Conservation (phyloP, 176 grass and related monocot species). For the Lolium multiflorum region DNA sequence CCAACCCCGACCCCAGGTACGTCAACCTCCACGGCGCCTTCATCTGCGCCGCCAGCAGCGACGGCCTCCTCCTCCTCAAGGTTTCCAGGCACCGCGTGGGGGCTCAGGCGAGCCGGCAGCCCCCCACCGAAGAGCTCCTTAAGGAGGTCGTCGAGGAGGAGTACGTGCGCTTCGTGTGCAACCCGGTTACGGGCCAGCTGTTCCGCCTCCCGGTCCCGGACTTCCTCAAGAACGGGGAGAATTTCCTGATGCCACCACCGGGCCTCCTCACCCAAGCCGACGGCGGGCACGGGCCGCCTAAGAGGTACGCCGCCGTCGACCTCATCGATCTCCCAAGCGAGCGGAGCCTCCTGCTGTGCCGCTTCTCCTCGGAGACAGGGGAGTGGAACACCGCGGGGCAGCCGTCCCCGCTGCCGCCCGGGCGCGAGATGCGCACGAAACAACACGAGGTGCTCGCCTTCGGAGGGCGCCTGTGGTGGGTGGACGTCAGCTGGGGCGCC, state of each 20-base stretch:
- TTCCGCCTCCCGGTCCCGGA: conserved; percentile 17
- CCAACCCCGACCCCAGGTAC: not conserved
- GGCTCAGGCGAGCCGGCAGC: not conserved
- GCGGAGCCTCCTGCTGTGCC: not conserved
- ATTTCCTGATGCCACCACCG: not conserved
- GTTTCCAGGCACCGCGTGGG: not conserved
- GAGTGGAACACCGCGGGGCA: not conserved
- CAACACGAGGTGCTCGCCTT: conserved; percentile 5
- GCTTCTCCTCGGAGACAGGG: not conserved
- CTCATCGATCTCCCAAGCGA: not conserved
- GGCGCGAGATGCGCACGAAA: not conserved
- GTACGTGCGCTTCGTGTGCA: not conserved
- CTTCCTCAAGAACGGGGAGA: not conserved
- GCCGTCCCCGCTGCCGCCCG: not conserved
- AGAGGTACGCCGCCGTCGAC: not conserved
- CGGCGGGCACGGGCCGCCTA: not conserved
- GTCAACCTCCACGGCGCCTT: not conserved
- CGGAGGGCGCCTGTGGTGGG: conserved; percentile 26
- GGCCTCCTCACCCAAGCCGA: not conserved
- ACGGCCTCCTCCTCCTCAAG: conserved; percentile 1
- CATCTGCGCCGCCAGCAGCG: not conserved
- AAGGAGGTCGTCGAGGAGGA: not conserved
- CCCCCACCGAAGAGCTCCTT: not conserved
- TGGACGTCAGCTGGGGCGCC: conserved; percentile 30
- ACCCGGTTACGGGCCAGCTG: conserved; percentile 17